These are phyloP conservation scores for Bonia amplexicaulis DNA, from an alignment of 176 grass and related monocot genomes.

Conservation along the genomic window DNA sequence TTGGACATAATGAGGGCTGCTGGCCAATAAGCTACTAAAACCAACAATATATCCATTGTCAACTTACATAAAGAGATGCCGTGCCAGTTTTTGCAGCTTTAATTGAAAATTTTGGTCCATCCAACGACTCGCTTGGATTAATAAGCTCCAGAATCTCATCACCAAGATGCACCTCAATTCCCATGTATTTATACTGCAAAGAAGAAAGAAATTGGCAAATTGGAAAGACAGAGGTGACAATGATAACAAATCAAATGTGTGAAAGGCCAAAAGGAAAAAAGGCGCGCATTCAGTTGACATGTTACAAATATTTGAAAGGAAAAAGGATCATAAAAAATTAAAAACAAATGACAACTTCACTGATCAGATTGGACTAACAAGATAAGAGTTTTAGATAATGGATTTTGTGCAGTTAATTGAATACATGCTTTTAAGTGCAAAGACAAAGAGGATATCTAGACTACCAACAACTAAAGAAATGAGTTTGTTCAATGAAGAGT, in stretches of 20 bases:
- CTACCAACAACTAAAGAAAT: background rate
- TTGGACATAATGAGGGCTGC: constrained; percentile 21
- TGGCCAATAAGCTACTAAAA: constrained; percentile 18
- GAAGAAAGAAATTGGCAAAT: constrained; percentile 26
- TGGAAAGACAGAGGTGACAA: background rate
- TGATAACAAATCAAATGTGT: background rate
- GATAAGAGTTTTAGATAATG: constrained; percentile 5
- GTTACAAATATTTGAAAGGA: constrained; percentile 10
- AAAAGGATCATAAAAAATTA: background rate
- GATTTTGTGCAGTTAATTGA: background rate
- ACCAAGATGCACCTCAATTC: constrained; percentile 69
- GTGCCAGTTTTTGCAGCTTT: constrained; percentile 73
- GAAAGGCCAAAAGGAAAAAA: background rate
- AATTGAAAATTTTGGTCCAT: constrained; percentile 58
- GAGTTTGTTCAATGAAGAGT: background rate
- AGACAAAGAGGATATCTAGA: background rate
- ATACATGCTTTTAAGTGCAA: background rate
- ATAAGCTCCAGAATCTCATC: constrained; percentile 66
- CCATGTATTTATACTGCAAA: constrained; percentile 93
- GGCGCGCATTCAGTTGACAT: background rate
- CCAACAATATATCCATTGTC: constrained; percentile 1
- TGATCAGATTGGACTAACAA: background rate
- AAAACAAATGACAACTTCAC: background rate
- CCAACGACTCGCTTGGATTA: constrained; percentile 26
- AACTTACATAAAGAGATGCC: constrained; percentile 92